Base-by-base conservation (phyloP, 140 eudicot species). In the Erigeron philadelphicus region DNA sequence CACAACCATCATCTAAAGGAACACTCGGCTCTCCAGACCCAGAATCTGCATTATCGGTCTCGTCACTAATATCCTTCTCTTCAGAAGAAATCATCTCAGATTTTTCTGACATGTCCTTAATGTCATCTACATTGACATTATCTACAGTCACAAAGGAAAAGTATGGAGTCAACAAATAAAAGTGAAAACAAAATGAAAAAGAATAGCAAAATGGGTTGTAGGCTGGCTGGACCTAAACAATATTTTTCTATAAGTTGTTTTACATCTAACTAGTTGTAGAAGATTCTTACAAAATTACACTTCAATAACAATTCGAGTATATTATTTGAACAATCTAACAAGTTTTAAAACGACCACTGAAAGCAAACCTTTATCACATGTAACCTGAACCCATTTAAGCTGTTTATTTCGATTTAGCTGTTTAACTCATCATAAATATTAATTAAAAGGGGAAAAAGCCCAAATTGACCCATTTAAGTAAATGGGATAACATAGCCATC, bases 71-170 rank as follows among this genome's bases (percentile, higher is more conserved):
- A 46, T 68, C 69, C 18, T 61, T 21, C 60, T 35, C 71, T 15
- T 71, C 35, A 49, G 83, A 63, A 62, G 87, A 77, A 62, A 67
- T 71, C 17, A 54, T 19, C 44, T 75, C 81, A 52, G 77, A 41
- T 72, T 73, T 73, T 63, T 73, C 55, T 0, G 50, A 69, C 57
- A 77, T 43, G 74, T 66, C 67, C 40, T 17, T 35, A 8, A 38
- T 77, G 42, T 45, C 59, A 25, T 58, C 66, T 40, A 19, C 44
- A 8, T 60, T 70, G n/a, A 64, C 71, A 6, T 7, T 52, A 65
- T 75, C 92, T 81, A 61, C 76, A 48, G 47, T 3, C 41, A 48
- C 43, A 50, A 58, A 61, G 2, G 21, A 13, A 47, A 1, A 66
- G 45, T 65, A 77, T 9, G 11, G 59, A 66, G 13, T 12, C 21